These are phyloP conservation scores for Psilocybe tampanensis DNA, from an alignment of 768 basidiomycete species.

Conservation along the genomic window DNA sequence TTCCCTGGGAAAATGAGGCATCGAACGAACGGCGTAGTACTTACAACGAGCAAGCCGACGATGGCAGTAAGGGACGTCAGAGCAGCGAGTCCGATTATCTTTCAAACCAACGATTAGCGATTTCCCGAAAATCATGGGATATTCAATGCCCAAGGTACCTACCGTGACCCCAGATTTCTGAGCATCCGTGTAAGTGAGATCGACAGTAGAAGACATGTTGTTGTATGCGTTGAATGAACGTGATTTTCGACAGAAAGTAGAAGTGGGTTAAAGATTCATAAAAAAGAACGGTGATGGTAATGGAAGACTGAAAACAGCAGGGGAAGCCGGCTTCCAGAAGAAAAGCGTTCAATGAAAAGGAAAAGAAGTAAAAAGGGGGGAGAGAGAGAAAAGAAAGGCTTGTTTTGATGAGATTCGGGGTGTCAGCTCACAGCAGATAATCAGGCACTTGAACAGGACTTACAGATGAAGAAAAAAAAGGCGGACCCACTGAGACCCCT, in stretches of 20 bases:
- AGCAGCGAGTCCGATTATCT: conserved; percentile 18
- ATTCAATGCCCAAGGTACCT: not conserved
- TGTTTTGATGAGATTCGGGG: not conserved
- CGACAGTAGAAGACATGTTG: conserved; percentile 4
- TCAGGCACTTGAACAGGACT: not conserved
- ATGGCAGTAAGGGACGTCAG: conserved; percentile 17
- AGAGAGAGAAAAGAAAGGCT: conserved; percentile 1
- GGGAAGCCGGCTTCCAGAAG: conserved; percentile 5
- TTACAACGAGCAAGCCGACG: conserved; percentile 15
- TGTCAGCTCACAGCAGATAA: not conserved
- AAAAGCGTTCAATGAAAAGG: not conserved
- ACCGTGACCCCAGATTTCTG: conserved; percentile 20
- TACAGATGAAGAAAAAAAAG: not conserved
- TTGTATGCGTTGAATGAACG: conserved; percentile 9
- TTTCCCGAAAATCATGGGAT: not conserved
- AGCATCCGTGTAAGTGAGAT: conserved; percentile 7
- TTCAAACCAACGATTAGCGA: not conserved
- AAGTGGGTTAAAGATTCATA: not conserved
- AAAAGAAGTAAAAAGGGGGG: not conserved
- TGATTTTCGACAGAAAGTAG: conserved; percentile 1
- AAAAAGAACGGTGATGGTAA: not conserved
- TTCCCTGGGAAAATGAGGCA: not conserved
- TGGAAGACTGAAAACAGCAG: not conserved
- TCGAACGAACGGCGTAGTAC: not conserved
- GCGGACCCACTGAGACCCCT: not conserved